phyloP scores from a whole-genome alignment of 352 stramenopile species.

The Plasmopara viticola region DNA sequence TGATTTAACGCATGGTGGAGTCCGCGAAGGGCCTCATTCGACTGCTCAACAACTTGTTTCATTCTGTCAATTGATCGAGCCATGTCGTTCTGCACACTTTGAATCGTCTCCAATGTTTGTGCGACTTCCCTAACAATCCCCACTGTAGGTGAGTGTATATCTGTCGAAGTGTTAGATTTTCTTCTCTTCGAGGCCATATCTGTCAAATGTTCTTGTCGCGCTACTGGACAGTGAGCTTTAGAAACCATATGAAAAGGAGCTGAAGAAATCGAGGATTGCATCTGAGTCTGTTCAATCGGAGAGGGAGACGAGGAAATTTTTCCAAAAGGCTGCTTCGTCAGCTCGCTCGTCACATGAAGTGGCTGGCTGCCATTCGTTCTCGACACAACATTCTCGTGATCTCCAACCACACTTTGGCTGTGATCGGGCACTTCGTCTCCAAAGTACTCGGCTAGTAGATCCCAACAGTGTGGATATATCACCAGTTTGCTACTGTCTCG shows the following conservation, averaged over 20 bases:
- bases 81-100: slow-evolving; percentile 19
- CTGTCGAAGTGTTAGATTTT: slow-evolving; percentile 1
- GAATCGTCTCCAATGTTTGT: slow-evolving; percentile 15
- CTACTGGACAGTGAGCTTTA: slow-evolving; percentile 4
- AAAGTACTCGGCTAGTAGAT: slow-evolving; percentile 24
- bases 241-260: not conserved
- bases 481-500: slow-evolving; percentile 11
- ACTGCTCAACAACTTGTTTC: slow-evolving; percentile 25
- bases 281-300: not conserved
- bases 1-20: slow-evolving; percentile 19
- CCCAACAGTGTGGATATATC: slow-evolving; percentile 22
- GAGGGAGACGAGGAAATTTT: not conserved
- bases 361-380: slow-evolving; percentile 3
- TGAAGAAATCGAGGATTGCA: slow-evolving; percentile 5
- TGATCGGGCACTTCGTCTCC: slow-evolving; percentile 3
- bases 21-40: slow-evolving; percentile 18
- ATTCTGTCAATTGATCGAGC: slow-evolving; percentile 19
- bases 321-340: not conserved
- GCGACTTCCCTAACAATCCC: slow-evolving; percentile 3
- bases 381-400: slow-evolving; percentile 1
- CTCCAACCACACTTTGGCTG: not conserved
- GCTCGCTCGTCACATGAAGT: not conserved
- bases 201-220: not conserved
- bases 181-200: slow-evolving; percentile 10
- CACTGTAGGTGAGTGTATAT: not conserved